These are phyloP conservation scores for Backusella westeae DNA, from an alignment of 192 early-diverging fungal genomes.

Conservation along the genomic window DNA sequence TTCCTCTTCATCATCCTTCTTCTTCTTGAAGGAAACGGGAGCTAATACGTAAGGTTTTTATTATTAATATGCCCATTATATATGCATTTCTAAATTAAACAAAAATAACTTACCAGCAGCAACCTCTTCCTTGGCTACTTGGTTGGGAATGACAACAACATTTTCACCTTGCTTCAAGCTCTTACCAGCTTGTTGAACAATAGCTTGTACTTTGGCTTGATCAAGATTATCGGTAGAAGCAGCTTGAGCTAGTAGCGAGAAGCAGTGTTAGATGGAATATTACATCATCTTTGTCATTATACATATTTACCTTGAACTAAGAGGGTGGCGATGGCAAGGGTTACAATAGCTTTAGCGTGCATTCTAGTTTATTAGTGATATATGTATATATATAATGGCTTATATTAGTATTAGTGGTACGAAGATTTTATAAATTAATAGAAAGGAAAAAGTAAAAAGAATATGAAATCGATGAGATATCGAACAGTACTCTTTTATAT, in stretches of 20 bases:
- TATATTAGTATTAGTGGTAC: background rate
- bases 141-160: background rate
- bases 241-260: background rate
- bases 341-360: slow-evolving; percentile 2
- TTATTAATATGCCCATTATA: background rate
- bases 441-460: background rate
- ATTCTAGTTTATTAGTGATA: background rate
- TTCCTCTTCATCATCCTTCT: background rate
- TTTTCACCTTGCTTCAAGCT: background rate
- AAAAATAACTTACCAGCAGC: background rate
- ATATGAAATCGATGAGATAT: background rate
- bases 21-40: background rate
- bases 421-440: background rate
- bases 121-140: background rate
- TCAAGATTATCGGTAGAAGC: background rate
- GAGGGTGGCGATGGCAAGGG: background rate
- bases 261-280: too few species aligned
- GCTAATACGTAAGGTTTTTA: background rate
- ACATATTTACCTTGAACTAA: background rate
- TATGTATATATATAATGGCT: background rate
- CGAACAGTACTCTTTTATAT: background rate
- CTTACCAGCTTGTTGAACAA: background rate
- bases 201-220: background rate
- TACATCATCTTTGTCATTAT: too few species aligned
- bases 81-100: background rate